phyloP scores from a whole-genome alignment of 2,329 filamentous ascomycete species.

The Tolypocladium tundrense region DNA sequence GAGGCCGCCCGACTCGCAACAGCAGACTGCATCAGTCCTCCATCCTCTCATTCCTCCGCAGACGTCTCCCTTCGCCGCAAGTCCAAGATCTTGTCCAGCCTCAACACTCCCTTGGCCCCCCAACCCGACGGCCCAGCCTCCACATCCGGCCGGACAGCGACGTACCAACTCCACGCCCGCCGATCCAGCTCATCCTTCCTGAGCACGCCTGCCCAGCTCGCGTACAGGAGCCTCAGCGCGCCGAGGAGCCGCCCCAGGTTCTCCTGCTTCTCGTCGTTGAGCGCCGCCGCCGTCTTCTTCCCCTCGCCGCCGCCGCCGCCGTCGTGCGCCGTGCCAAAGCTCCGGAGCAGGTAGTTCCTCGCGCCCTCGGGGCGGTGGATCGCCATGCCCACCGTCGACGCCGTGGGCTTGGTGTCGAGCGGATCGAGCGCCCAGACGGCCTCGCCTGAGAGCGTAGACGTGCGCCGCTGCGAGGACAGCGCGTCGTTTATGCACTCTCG shows the following conservation, averaged over 20 bases:
- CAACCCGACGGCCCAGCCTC: conserved; percentile 65
- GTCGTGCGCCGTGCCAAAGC: conserved; percentile 39
- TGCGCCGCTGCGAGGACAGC: conserved; percentile 35
- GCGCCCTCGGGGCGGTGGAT: conserved; percentile 67
- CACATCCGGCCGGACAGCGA: conserved; percentile 65
- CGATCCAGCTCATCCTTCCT: conserved; percentile 58
- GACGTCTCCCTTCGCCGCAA: conserved; percentile 28
- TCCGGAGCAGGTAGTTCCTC: conserved; percentile 44
- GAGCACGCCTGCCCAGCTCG: conserved; percentile 62
- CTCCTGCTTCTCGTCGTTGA: conserved; percentile 52
- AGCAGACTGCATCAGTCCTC: not conserved
- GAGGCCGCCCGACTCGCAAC: too few relatives aligned
- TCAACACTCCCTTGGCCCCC: conserved; percentile 69
- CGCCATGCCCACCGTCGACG: conserved; percentile 45
- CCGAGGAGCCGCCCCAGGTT: conserved; percentile 62
- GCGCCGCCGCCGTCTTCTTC: conserved; percentile 40
- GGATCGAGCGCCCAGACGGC: conserved; percentile 52
- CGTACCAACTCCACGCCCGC: conserved; percentile 75
- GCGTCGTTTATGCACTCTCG: conserved; percentile 44
- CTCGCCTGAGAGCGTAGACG: conserved; percentile 31
- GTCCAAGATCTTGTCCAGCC: conserved; percentile 54
- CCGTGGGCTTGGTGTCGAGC: conserved; percentile 34
- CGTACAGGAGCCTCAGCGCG: conserved; percentile 60
- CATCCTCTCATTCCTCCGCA: not conserved
- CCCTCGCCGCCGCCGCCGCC: conserved; percentile 10